phyloP scores from a whole-genome alignment of 2,329 filamentous ascomycete species.

The Rachicladosporium sp. region DNA sequence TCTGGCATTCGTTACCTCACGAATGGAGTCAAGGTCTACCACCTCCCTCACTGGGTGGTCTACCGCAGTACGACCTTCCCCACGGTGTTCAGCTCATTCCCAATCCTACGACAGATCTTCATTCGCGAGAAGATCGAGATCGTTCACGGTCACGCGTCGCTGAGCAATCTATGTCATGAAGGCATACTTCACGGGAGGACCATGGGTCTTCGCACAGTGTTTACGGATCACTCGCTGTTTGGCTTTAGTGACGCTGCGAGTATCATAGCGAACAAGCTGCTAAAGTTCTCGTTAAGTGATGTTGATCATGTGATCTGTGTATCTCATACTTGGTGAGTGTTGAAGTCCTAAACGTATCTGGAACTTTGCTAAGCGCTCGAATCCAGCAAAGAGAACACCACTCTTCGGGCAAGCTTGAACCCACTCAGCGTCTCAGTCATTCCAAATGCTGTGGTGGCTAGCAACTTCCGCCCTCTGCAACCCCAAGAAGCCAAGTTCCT shows the following conservation, averaged over 20 bases:
- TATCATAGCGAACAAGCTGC: constrained; percentile 89
- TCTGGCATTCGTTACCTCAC: constrained; percentile 91
- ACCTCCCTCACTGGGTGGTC: constrained; percentile 90
- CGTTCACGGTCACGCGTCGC: constrained; percentile 89
- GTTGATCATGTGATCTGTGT: constrained; percentile 98
- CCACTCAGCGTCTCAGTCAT: constrained; percentile 97
- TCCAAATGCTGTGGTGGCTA: constrained; percentile 91
- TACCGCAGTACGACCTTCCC: constrained; percentile 90
- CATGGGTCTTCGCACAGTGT: constrained; percentile 91
- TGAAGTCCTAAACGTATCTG: not conserved
- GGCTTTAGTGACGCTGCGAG: constrained; percentile 93
- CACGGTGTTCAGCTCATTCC: constrained; percentile 97
- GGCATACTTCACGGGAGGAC: constrained; percentile 88
- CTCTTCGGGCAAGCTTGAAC: constrained; percentile 83
- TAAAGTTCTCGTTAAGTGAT: constrained; percentile 92
- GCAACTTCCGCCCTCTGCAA: constrained; percentile 74
- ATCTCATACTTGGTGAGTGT: constrained; percentile 80
- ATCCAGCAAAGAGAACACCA: constrained; percentile 87
- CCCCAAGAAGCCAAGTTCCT: constrained; percentile 20
- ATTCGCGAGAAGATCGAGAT: constrained; percentile 93
- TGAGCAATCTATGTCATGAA: constrained; percentile 89
- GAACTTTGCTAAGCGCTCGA: constrained; percentile 12
- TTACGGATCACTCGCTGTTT: constrained; percentile 94
- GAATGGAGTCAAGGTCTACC: constrained; percentile 96
- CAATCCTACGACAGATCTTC: constrained; percentile 91